Evolutionary conservation across 805 yeast genomes (phyloP).

Genomic region (Scheffersomyces amazonensis): DNA sequence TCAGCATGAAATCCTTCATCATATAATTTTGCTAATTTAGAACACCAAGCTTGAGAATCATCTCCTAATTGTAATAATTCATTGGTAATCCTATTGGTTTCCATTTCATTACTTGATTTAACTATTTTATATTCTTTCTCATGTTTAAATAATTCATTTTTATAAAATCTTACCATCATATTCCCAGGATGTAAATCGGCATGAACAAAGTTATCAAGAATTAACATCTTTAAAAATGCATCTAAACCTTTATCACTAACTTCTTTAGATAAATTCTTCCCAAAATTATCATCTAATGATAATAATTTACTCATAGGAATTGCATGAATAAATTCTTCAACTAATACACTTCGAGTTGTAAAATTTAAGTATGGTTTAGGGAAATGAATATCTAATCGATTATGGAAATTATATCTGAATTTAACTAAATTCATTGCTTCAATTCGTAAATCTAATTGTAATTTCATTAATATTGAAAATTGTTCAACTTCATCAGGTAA

Average conservation of each 20-base stretch:
- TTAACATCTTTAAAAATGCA: conserved; percentile 89
- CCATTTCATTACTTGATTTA: conserved; percentile 42
- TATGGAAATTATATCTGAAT: conserved; percentile 67
- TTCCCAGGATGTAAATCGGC: conserved; percentile 98
- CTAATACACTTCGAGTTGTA: conserved; percentile 68
- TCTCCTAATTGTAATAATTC: conserved; percentile 34
- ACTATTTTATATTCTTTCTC: conserved; percentile 41
- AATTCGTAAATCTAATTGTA: conserved; percentile 85
- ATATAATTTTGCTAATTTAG: conserved; percentile 43
- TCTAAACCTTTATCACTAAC: conserved; percentile 82
- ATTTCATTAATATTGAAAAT: conserved; percentile 78
- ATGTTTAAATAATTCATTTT: conserved; percentile 42
- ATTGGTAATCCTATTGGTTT: conserved; percentile 44
- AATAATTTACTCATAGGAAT: conserved; percentile 75
- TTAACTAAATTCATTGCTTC: conserved; percentile 79
- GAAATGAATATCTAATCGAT: conserved; percentile 62
- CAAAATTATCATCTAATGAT: conserved; percentile 40
- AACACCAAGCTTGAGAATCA: conserved; percentile 42
- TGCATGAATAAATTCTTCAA: conserved; percentile 84
- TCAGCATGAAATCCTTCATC: conserved; percentile 73
- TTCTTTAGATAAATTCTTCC: conserved; percentile 58
- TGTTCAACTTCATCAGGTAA: conserved; percentile 92
- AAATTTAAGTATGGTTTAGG: conserved; percentile 71
- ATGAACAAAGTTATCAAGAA: conserved; percentile 90
- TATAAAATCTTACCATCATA: conserved; percentile 71